Conservation (phyloP, 1,139 yeast genomes). For the Yamadazyma triangularis region DNA sequence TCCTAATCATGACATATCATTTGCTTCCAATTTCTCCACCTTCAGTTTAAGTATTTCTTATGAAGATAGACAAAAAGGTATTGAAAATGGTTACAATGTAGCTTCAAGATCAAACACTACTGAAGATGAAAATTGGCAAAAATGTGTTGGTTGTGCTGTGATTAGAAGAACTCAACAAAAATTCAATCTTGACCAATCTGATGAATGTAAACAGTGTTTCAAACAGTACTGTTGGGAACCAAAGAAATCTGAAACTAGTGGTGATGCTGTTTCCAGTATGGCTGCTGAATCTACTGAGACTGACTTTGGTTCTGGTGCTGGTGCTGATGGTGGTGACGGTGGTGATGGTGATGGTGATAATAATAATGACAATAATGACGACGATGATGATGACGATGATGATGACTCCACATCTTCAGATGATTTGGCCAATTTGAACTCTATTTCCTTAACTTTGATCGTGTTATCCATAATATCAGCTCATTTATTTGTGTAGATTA, state of each 20-base stretch:
- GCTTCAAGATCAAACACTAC: constrained; percentile 32
- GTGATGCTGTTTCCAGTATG: constrained; percentile 3
- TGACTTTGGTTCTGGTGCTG: not conserved
- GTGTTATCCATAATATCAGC: not conserved
- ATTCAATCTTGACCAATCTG: constrained; percentile 30
- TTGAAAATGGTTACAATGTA: constrained; percentile 38
- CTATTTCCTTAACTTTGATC: not conserved
- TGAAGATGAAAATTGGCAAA: constrained; percentile 34
- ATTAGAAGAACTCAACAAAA: constrained; percentile 42
- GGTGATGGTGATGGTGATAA: not conserved
- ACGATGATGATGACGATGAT: not conserved
- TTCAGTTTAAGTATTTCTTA: constrained; percentile 36
- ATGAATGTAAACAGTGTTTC: constrained; percentile 38
- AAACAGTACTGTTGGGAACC: constrained; percentile 35
- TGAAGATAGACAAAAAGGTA: constrained; percentile 25
- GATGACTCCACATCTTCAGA: not conserved
- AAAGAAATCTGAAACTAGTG: constrained; percentile 15
- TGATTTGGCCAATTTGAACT: not conserved
- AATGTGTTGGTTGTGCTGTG: constrained; percentile 46
- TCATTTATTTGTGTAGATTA: not conserved
- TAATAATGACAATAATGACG: not conserved
- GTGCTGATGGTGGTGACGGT: not conserved
- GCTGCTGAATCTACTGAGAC: constrained; percentile 3
- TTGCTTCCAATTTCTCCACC: constrained; percentile 35
- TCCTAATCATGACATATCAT: constrained; percentile 30